These are phyloP conservation scores for Phylloporus arenicola DNA, from an alignment of 768 basidiomycete species.

Conservation along the genomic window DNA sequence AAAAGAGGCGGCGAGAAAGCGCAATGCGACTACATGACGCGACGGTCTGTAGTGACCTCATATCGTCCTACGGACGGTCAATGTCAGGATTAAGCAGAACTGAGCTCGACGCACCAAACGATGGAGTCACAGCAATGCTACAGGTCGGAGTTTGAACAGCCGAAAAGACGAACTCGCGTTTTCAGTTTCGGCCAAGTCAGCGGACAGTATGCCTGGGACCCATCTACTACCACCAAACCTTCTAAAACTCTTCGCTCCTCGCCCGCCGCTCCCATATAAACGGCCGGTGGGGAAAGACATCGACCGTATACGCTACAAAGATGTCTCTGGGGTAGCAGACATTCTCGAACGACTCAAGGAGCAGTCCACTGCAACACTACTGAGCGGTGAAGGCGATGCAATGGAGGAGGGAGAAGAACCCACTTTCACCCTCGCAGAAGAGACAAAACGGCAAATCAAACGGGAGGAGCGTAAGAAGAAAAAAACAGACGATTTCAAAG, in stretches of 20 bases:
- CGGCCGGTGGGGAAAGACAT: conserved; percentile 84
- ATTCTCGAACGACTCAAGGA: conserved; percentile 74
- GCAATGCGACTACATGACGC: conserved; percentile 12
- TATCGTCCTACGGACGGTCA: conserved; percentile 7
- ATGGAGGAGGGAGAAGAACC: conserved; percentile 88
- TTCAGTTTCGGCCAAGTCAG: conserved; percentile 7
- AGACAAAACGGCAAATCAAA: conserved; percentile 71
- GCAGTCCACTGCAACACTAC: conserved; percentile 62
- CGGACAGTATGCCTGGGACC: conserved; percentile 52
- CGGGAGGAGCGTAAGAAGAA: conserved; percentile 76
- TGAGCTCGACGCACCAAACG: conserved; percentile 1
- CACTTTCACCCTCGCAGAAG: conserved; percentile 75
- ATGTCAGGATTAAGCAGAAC: neutral
- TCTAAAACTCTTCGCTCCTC: conserved; percentile 92
- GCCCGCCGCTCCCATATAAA: conserved; percentile 82
- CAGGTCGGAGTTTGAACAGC: conserved; percentile 29
- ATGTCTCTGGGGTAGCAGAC: conserved; percentile 69
- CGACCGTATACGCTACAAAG: conserved; percentile 62
- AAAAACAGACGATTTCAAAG: conserved; percentile 68
- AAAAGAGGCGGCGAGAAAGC: conserved; percentile 6
- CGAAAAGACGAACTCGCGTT: neutral
- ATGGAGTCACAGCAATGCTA: neutral
- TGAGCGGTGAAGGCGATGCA: conserved; percentile 53
- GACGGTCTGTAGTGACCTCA: conserved; percentile 12
- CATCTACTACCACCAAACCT: conserved; percentile 93